Evolutionary conservation across 768 basidiomycete species (phyloP).

Genomic region (Sporobolomyces roseus): DNA sequence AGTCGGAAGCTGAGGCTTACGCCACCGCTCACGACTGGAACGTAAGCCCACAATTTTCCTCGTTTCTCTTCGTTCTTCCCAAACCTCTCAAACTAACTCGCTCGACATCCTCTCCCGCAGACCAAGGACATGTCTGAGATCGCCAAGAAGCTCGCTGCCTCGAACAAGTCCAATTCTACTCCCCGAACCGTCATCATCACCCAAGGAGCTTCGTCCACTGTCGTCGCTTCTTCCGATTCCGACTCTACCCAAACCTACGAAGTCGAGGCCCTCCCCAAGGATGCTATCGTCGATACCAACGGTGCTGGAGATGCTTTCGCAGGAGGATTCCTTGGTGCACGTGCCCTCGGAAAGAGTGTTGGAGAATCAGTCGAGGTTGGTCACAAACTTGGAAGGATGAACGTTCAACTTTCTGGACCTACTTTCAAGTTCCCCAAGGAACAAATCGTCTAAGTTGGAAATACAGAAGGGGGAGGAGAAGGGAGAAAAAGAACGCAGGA

Average conservation of each 20-base stretch:
- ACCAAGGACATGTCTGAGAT: conserved; percentile 64
- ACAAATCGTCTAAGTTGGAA: conserved; percentile 37
- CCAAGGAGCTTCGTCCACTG: conserved; percentile 74
- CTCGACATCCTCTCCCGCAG: conserved; percentile 40
- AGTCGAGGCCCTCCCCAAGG: conserved; percentile 60
- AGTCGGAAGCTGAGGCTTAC: conserved; percentile 85
- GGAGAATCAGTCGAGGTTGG: conserved; percentile 77
- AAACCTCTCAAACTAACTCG: background rate
- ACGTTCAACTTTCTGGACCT: conserved; percentile 66
- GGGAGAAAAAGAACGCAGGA: conserved; percentile 11
- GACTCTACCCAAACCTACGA: conserved; percentile 57
- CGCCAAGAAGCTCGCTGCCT: conserved; percentile 69
- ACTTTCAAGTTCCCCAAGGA: conserved; percentile 42
- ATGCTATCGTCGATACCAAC: conserved; percentile 88
- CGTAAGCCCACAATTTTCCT: conserved; percentile 48
- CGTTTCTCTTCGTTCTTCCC: background rate
- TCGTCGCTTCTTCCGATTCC: conserved; percentile 64
- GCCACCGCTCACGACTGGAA: conserved; percentile 68
- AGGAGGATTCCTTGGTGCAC: conserved; percentile 87
- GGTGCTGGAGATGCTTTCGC: conserved; percentile 97
- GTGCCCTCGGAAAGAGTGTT: conserved; percentile 69
- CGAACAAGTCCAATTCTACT: conserved; percentile 67
- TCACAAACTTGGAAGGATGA: conserved; percentile 79
- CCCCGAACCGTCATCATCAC: conserved; percentile 85
- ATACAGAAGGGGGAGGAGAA: background rate